These are phyloP conservation scores for Sporothrix euskadiensis DNA, from an alignment of 2,329 filamentous ascomycete species.

Conservation along the genomic window DNA sequence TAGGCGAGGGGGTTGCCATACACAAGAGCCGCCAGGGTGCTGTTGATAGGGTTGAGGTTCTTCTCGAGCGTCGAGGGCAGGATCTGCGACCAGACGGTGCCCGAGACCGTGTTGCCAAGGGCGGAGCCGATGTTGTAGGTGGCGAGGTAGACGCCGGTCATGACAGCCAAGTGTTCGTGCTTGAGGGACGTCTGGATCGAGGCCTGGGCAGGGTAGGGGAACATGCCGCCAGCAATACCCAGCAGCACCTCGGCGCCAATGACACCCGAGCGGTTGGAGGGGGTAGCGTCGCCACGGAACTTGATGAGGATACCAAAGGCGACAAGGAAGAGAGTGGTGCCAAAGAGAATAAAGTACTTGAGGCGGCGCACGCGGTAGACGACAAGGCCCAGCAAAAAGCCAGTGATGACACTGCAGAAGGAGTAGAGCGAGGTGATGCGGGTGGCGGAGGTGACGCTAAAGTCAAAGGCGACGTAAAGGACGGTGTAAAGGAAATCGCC, in stretches of 20 bases:
- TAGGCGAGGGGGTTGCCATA: conserved; percentile 43
- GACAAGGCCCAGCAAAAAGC: conserved; percentile 57
- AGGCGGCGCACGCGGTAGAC: conserved; percentile 60
- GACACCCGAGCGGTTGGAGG: conserved; percentile 53
- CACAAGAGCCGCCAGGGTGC: conserved; percentile 41
- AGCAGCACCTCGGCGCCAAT: conserved; percentile 64
- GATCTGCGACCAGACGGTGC: conserved; percentile 62
- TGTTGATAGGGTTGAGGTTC: conserved; percentile 38
- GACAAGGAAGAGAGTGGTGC: conserved; percentile 62
- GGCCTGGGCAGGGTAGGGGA: conserved; percentile 53
- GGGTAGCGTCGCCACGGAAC: conserved; percentile 56
- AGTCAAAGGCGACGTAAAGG: conserved; percentile 61
- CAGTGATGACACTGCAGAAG: conserved; percentile 58
- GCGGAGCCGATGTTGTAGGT: conserved; percentile 65
- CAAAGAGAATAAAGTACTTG: conserved; percentile 63
- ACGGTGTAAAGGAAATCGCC: conserved; percentile 65
- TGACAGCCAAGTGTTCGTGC: conserved; percentile 60
- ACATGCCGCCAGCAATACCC: conserved; percentile 64
- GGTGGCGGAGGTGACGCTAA: conserved; percentile 57
- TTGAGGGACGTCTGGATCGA: conserved; percentile 46
- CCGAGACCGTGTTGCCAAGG: conserved; percentile 60
- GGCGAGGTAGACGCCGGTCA: conserved; percentile 64
- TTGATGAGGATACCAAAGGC: conserved; percentile 65
- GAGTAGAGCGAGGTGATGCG: conserved; percentile 62
- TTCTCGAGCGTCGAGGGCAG: conserved; percentile 49